These are phyloP conservation scores for Niveomyces coronatus DNA, from an alignment of 2,329 filamentous ascomycete genomes.

Conservation along the genomic window DNA sequence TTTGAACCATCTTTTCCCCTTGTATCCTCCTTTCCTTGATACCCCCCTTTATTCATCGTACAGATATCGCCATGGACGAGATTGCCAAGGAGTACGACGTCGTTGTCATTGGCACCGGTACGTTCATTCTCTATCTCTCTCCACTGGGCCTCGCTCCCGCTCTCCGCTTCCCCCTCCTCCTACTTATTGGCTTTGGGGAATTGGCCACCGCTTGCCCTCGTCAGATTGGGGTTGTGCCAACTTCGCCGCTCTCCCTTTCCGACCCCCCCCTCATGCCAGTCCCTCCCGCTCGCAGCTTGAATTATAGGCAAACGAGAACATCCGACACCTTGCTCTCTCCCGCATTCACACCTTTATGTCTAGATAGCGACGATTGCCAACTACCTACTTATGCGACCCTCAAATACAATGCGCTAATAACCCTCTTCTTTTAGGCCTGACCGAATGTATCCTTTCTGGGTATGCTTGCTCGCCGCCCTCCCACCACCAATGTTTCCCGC, in stretches of 20 bases:
- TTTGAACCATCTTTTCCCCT: slow-evolving; percentile 2
- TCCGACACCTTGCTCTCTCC: too few relatives aligned
- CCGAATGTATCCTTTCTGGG: slow-evolving; percentile 98
- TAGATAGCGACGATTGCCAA: too few relatives aligned
- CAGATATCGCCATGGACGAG: slow-evolving; percentile 68
- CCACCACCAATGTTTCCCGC: slow-evolving; percentile 8
- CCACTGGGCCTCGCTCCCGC: too few relatives aligned
- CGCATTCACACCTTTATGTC: too few relatives aligned
- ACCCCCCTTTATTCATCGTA: slow-evolving; percentile 12
- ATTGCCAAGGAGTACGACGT: slow-evolving; percentile 98
- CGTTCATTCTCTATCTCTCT: too few relatives aligned
- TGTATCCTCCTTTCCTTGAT: slow-evolving; percentile 3
- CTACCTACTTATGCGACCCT: too few relatives aligned
- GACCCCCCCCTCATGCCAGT: slow-evolving; percentile 7
- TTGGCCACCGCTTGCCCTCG: too few relatives aligned
- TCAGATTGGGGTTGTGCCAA: slow-evolving; percentile 8
- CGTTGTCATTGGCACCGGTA: slow-evolving; percentile 95
- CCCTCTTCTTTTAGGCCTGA: slow-evolving; percentile 59
- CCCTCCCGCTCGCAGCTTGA: not conserved
- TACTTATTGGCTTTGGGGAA: too few relatives aligned
- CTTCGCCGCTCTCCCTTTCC: slow-evolving; percentile 6
- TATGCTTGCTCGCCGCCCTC: slow-evolving; percentile 33
- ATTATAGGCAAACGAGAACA: too few relatives aligned
- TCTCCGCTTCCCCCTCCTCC: not conserved
- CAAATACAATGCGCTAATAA: not conserved